A percentile compares a stretch with the other conserved stretches of the same genome.
phyloP scores from a whole-genome alignment of 495 filamentous ascomycete genomes.

The Neurospora sp. region DNA sequence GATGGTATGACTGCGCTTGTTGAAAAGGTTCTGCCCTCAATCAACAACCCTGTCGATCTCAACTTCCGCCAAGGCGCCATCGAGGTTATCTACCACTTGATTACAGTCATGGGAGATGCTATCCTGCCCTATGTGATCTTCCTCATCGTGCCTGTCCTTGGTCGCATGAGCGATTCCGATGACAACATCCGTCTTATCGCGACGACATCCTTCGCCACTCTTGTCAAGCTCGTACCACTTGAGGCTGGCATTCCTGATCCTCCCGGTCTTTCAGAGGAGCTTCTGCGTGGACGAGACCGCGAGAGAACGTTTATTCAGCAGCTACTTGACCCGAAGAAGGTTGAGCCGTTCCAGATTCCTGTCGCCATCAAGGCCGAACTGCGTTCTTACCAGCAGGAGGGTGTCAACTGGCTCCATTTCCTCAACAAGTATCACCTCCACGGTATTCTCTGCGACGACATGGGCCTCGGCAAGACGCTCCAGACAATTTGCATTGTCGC shows the following conservation, averaged over 20 bases:
- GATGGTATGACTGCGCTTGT: constrained; percentile 94
- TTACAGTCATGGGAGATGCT: constrained; percentile 93
- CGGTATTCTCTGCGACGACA: constrained; percentile 97
- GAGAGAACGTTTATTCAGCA: constrained; percentile 95
- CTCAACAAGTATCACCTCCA: constrained; percentile 96
- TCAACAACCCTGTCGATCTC: constrained; percentile 78
- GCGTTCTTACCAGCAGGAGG: constrained; percentile 94
- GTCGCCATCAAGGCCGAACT: constrained; percentile 95
- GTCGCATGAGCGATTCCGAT: constrained; percentile 98
- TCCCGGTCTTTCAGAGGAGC: constrained; percentile 76
- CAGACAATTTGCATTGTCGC: constrained; percentile 97
- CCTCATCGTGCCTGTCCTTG: constrained; percentile 94
- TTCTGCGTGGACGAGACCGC: constrained; percentile 80
- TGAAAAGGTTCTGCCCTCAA: constrained; percentile 80
- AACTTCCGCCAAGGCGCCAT: constrained; percentile 85
- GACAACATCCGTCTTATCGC: constrained; percentile 89
- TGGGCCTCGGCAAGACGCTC: constrained; percentile 96
- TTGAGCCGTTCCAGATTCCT: constrained; percentile 85
- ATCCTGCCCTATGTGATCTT: constrained; percentile 98
- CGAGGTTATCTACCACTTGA: constrained; percentile 89
- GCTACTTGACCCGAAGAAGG: constrained; percentile 90
- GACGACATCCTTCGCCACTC: constrained; percentile 91
- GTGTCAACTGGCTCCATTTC: constrained; percentile 98
- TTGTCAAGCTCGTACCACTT: constrained; percentile 97
- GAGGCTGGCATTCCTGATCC: constrained; percentile 97